phyloP scores from a whole-genome alignment of 106 monocot genomes.

The Allium sativum region DNA sequence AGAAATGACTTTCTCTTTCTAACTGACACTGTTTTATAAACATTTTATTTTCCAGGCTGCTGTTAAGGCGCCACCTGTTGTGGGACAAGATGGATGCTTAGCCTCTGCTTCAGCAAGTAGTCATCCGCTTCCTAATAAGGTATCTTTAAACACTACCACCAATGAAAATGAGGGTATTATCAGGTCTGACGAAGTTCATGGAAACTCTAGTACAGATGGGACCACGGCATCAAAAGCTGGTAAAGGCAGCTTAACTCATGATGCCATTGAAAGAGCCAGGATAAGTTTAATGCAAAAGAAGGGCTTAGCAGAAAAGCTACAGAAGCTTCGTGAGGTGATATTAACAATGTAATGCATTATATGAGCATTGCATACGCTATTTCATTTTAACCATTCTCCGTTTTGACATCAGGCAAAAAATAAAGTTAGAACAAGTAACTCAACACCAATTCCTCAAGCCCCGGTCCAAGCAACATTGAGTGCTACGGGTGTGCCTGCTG shows the following conservation, averaged over 20 bases:
- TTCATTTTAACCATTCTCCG: neutral
- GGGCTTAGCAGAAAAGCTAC: slow-evolving; percentile 81
- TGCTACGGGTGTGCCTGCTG: slow-evolving; percentile 19
- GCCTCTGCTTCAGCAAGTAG: slow-evolving; percentile 18
- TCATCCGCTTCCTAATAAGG: slow-evolving; percentile 52
- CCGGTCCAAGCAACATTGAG: slow-evolving; percentile 8
- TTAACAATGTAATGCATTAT: neutral
- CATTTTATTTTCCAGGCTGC: slow-evolving; percentile 23
- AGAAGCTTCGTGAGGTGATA: slow-evolving; percentile 77
- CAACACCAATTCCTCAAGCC: slow-evolving; percentile 3
- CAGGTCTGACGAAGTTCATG: slow-evolving; percentile 99
- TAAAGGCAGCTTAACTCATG: slow-evolving; percentile 76
- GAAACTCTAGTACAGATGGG: slow-evolving; percentile 99
- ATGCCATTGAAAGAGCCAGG: slow-evolving; percentile 98
- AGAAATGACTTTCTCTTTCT: neutral
- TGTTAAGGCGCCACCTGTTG: slow-evolving; percentile 31
- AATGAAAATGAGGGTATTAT: slow-evolving; percentile 99
- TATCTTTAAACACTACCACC: slow-evolving; percentile 91
- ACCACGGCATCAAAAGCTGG: slow-evolving; percentile 38
- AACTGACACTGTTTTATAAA: neutral
- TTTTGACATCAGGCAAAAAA: slow-evolving; percentile 35
- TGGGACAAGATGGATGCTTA: slow-evolving; percentile 25
- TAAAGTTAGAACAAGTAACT: slow-evolving; percentile 18
- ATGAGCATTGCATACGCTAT: slow-evolving; percentile 1
- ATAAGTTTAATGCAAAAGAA: slow-evolving; percentile 90